A percentile compares a stretch with the other conserved stretches of the same genome.
Conservation (phyloP, 139 green algal genomes). For the Chlamydomonas incerta region DNA sequence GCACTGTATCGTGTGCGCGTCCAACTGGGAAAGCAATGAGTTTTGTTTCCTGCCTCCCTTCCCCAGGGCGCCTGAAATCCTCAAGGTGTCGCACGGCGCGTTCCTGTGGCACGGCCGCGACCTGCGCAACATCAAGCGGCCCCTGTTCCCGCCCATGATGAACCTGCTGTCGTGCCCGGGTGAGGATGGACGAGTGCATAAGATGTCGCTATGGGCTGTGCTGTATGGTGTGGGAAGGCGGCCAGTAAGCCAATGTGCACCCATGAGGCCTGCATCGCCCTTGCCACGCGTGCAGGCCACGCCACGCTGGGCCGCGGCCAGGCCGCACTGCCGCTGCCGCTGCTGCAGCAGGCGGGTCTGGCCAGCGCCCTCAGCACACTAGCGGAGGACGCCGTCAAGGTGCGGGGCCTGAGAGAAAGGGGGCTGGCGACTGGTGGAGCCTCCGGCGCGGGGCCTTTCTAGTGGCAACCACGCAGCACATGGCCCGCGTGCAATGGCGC, state of each 20-base stretch:
- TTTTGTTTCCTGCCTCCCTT: neutral
- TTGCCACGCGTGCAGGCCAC: slow-evolving; percentile 25
- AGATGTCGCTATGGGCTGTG: too few species aligned
- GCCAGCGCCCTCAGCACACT: slow-evolving; percentile 64
- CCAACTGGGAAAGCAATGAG: neutral
- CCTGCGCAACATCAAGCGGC: slow-evolving; percentile 74
- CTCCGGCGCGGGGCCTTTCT: too few species aligned
- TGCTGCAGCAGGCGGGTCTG: slow-evolving; percentile 67
- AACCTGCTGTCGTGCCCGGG: slow-evolving; percentile 66
- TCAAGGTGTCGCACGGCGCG: slow-evolving; percentile 68
- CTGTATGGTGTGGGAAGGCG: too few species aligned
- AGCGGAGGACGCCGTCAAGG: slow-evolving; percentile 65
- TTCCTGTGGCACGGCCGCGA: slow-evolving; percentile 85
- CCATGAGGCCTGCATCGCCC: too few species aligned
- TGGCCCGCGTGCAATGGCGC: too few species aligned
- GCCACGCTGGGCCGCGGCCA: slow-evolving; percentile 74
- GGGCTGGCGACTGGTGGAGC: too few species aligned
- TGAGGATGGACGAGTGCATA: neutral
- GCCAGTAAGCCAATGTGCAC: too few species aligned
- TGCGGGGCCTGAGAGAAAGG: too few species aligned
- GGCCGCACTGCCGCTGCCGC: slow-evolving; percentile 63
- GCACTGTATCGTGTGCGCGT: too few species aligned
- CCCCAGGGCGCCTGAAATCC: slow-evolving; percentile 69
- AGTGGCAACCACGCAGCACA: too few species aligned
- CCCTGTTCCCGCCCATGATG: slow-evolving; percentile 80